These are phyloP conservation scores for Aspergillus bombycis DNA, from an alignment of 2,329 filamentous ascomycete species.

Conservation along the genomic window DNA sequence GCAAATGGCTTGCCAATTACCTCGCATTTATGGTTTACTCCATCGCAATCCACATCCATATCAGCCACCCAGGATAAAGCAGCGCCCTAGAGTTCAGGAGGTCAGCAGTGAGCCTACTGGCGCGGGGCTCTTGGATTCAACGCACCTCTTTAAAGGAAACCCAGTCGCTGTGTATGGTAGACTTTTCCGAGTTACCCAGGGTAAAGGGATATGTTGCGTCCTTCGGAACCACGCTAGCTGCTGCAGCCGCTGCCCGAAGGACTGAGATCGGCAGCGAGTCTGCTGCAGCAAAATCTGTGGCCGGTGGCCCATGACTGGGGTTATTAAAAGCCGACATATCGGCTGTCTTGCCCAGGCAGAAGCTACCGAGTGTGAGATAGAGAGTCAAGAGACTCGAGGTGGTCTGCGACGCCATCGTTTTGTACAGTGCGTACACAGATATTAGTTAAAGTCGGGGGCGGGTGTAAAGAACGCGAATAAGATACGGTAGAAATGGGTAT, in stretches of 20 bases:
- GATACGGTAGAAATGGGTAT: too few relatives aligned
- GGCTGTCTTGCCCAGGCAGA: slow-evolving; percentile 16
- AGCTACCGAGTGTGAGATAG: not conserved
- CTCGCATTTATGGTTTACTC: slow-evolving; percentile 30
- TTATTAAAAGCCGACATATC: slow-evolving; percentile 27
- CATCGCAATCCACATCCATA: slow-evolving; percentile 41
- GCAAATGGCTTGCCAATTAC: slow-evolving; percentile 9
- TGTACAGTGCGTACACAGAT: not conserved
- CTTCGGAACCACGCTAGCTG: slow-evolving; percentile 26
- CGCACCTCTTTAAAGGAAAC: slow-evolving; percentile 25
- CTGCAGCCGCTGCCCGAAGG: slow-evolving; percentile 28
- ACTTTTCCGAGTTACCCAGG: slow-evolving; percentile 20
- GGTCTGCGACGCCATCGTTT: not conserved
- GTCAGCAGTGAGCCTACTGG: not conserved
- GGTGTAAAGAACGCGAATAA: not conserved
- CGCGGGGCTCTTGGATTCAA: not conserved
- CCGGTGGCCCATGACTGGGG: slow-evolving; percentile 27
- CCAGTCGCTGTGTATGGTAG: slow-evolving; percentile 36
- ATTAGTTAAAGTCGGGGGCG: not conserved
- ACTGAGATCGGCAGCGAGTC: slow-evolving; percentile 28
- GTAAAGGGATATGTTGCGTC: slow-evolving; percentile 31
- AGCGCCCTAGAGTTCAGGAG: slow-evolving; percentile 25
- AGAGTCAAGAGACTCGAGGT: not conserved
- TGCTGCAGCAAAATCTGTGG: slow-evolving; percentile 31
- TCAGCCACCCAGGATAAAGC: slow-evolving; percentile 34